Percentiles rank a stretch among this genome's conserved stretches.
phyloP scores from a whole-genome alignment of 1,139 yeast genomes.

The Saccharomyces hybrid region DNA sequence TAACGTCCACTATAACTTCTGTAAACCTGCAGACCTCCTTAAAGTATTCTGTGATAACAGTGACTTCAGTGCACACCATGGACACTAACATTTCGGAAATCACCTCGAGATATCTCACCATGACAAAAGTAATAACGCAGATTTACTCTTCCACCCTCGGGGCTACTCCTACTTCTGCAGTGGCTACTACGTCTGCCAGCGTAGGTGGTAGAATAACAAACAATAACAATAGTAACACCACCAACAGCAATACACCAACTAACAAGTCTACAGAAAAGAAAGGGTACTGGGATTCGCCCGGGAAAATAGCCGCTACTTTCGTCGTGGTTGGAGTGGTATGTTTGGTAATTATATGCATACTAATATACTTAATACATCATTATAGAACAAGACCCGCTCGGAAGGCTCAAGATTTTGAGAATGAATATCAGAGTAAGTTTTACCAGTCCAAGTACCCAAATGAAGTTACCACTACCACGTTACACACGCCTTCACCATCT shows the following conservation, averaged over 20 bases:
- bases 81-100: constrained; percentile 8
- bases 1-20: constrained; percentile 9
- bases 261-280: constrained; percentile 2
- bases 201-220: constrained; percentile 5
- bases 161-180: constrained; percentile 16
- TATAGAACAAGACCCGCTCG: constrained; percentile 14
- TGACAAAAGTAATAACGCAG: constrained; percentile 8
- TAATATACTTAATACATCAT: constrained; percentile 21
- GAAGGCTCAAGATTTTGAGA: constrained; percentile 22
- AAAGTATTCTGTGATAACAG: constrained; percentile 26
- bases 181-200: constrained; percentile 9
- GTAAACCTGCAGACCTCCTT: constrained; percentile 19
- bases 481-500: constrained; percentile 10
- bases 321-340: constrained; percentile 34
- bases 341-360: constrained; percentile 19
- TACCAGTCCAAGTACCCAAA: background rate
- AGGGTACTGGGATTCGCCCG: constrained; percentile 33
- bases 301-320: constrained; percentile 37
- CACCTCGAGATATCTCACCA: constrained; percentile 25
- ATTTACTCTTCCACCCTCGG: background rate
- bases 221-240: constrained; percentile 1
- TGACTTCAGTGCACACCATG: constrained; percentile 23
- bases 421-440: constrained; percentile 19
- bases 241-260: constrained; percentile 3
- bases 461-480: constrained; percentile 7